Evolutionary conservation across 495 filamentous ascomycete species (phyloP), one percentile per base, ranked within the genome.

Genomic region (Talaromyces nanjingensis): DNA sequence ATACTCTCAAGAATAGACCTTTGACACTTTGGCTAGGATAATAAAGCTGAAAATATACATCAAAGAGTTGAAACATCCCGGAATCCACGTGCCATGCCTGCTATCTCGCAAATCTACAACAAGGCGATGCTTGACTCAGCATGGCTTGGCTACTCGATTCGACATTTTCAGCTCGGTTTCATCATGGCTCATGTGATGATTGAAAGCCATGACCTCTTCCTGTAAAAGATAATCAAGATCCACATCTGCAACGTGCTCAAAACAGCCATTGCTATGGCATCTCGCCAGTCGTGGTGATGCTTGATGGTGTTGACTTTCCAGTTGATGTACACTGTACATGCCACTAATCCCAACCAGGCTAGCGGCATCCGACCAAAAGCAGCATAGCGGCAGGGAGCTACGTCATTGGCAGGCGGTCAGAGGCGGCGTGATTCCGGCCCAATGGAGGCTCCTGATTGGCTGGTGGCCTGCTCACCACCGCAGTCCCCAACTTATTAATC

Each of bases 351-450:
- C 20, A 27, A 56, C 29, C 14, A 31, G 53, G 53, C 18, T 54
- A 54, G 54, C 5, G 18, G 54, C 11, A 29, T 33, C 3, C 8
- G 8, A 45, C 6, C n/a, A n/a, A 25, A 60, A 45, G 8, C 4
- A 24, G 58, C 24, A 8, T 45, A 47, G 59, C 42, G 42, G 42
- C 20, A 11, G 4, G 1, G 18, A 27, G 20, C 59, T 61, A 61
- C 59, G 59, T 61, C 59, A 61, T 29, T 61, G 18, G 59, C 18
- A 27, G 59, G 18, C 42, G 59, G 33, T 49, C 42, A 25, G 59
- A 45, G 58, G 34, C 58, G 11, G 11, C 22, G 8, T 16, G 22
- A 8, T 49, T 45, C 45, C 45, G 45, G 56, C 18, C 24, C 27
- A 56, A 25, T 56, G 20, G 8, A 4, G 6, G 3, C 29, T 22